A percentile compares a stretch with the other conserved stretches of the same genome.
These are phyloP conservation scores for Aschersonia sp. DNA, from an alignment of 2,329 filamentous ascomycete species.

Conservation along the genomic window DNA sequence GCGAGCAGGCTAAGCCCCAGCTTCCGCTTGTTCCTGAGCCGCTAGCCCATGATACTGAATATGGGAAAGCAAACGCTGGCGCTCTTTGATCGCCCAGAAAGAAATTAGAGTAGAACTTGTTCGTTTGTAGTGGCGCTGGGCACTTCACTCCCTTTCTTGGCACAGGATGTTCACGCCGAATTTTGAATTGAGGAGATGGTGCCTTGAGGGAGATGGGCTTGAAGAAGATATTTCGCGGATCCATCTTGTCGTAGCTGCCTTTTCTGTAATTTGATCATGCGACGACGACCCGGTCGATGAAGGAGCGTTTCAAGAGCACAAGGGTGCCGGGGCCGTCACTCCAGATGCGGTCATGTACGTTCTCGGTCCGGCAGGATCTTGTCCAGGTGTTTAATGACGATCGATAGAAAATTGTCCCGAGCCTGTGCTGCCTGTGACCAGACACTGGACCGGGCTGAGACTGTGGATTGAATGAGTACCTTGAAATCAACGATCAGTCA, in stretches of 20 bases:
- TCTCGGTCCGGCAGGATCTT: too few species aligned
- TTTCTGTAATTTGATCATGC: too few species aligned
- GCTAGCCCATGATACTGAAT: slow-evolving; percentile 53
- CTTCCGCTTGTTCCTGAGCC: slow-evolving; percentile 48
- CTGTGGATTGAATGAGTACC: too few species aligned
- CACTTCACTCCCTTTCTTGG: slow-evolving; percentile 34
- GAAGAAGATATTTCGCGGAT: slow-evolving; percentile 36
- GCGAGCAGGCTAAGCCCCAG: slow-evolving; percentile 67
- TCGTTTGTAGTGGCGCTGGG: slow-evolving; percentile 47
- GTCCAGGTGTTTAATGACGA: too few species aligned
- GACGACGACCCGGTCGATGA: too few species aligned
- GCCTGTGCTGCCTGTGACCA: too few species aligned
- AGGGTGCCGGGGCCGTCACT: too few species aligned
- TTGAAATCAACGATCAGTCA: too few species aligned
- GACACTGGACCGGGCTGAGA: too few species aligned
- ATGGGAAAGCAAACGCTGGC: slow-evolving; percentile 63
- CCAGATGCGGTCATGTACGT: too few species aligned
- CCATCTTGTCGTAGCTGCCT: slow-evolving; percentile 8
- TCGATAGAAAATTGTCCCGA: too few species aligned
- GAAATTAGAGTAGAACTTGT: slow-evolving; percentile 73
- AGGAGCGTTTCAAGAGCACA: too few species aligned
- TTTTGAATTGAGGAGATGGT: slow-evolving; percentile 32
- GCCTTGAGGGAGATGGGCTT: slow-evolving; percentile 36
- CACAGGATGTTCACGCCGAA: slow-evolving; percentile 42
- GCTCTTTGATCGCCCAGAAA: slow-evolving; percentile 60